Conservation (phyloP, 306 rosid species). For the Leucaena leucocephala region DNA sequence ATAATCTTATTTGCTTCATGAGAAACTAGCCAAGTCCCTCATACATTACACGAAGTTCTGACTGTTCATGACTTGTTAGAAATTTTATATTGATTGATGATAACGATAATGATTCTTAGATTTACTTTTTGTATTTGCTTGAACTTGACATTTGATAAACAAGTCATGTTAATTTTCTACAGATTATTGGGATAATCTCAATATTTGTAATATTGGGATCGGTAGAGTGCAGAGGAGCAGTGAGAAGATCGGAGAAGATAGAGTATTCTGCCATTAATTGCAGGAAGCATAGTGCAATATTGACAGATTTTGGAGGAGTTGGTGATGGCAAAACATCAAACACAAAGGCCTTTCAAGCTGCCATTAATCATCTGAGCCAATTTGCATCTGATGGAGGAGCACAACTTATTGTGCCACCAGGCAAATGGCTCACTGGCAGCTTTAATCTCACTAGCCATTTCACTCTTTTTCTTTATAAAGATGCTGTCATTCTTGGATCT, state of each 20-base stretch:
- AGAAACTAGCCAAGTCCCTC: too few relatives aligned
- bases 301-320: conserved; percentile 68
- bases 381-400: conserved; percentile 62
- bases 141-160: too few relatives aligned
- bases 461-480: conserved; percentile 66
- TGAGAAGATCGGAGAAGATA: background rate
- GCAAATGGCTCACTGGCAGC: conserved; percentile 73
- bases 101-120: too few relatives aligned
- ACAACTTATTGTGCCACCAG: conserved; percentile 60
- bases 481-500: conserved; percentile 56
- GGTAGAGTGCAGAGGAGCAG: conserved; percentile 20
- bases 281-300: conserved; percentile 52
- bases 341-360: conserved; percentile 57
- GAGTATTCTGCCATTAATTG: conserved; percentile 42
- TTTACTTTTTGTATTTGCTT: too few relatives aligned
- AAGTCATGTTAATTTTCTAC: background rate
- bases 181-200: conserved; percentile 24
- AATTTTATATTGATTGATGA: too few relatives aligned
- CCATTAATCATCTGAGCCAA: conserved; percentile 47
- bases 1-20: too few relatives aligned
- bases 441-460: conserved; percentile 77
- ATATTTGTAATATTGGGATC: conserved; percentile 29
- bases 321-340: conserved; percentile 70
- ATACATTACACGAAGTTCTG: too few relatives aligned
- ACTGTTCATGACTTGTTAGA: background rate